These are phyloP conservation scores for Lithocarpus polystachyus DNA, from an alignment of 306 rosid genomes.

Conservation along the genomic window DNA sequence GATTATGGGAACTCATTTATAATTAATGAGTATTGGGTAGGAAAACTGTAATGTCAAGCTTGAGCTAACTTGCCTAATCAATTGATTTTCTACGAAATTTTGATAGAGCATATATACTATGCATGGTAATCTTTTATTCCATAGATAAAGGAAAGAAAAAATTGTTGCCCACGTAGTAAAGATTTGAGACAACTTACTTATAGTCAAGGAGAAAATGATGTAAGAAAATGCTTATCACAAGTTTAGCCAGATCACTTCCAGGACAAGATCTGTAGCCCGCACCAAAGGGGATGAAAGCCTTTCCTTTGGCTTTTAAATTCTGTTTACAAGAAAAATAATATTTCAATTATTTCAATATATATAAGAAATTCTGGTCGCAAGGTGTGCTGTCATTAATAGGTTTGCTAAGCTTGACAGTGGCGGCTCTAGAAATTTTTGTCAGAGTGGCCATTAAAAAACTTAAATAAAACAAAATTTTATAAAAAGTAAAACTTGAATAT, in stretches of 20 bases:
- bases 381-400: too few species aligned
- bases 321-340: background rate
- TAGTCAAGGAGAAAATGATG: slow-evolving; percentile 28
- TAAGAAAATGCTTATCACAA: slow-evolving; percentile 29
- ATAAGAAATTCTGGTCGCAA: too few species aligned
- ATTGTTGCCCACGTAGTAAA: background rate
- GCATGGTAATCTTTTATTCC: background rate
- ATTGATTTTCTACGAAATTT: background rate
- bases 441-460: too few species aligned
- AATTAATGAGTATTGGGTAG: too few species aligned
- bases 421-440: too few species aligned
- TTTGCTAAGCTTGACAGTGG: accelerated
- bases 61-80: background rate
- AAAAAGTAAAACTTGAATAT: too few species aligned
- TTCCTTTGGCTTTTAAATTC: slow-evolving; percentile 18
- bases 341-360: background rate
- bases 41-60: too few species aligned
- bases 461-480: too few species aligned
- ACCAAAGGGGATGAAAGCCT: slow-evolving; percentile 32
- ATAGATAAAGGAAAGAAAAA: background rate
- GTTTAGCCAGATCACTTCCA: slow-evolving; percentile 28
- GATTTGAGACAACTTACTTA: slow-evolving; percentile 13
- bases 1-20: too few species aligned
- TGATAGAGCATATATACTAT: background rate
- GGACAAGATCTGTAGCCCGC: slow-evolving; percentile 29